Evolutionary conservation across 257 asterid species (phyloP), one percentile per base, ranked within the genome.

Genomic region (Eucommia ulmoides): DNA sequence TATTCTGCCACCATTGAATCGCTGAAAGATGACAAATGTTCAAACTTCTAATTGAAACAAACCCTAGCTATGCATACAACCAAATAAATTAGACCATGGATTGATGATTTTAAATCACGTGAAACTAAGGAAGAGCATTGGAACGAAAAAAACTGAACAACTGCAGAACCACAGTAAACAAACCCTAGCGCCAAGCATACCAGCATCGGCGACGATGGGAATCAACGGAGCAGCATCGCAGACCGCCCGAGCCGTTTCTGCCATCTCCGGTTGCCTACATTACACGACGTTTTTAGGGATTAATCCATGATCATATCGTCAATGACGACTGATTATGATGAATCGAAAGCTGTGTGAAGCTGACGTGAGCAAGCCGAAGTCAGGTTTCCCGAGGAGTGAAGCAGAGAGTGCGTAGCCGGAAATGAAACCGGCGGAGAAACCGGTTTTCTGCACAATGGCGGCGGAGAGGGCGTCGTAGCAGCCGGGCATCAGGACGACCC

Each of bases 311-410:
- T n/a, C n/a, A n/a, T n/a, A n/a, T n/a, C n/a, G n/a, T n/a, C n/a
- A n/a, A n/a, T n/a, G n/a, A n/a, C n/a, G n/a, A n/a, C n/a, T n/a
- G n/a, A n/a, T n/a, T n/a, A n/a, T n/a, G n/a, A n/a, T n/a, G n/a
- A n/a, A n/a, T n/a, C n/a, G n/a, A n/a, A n/a, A n/a, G n/a, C n/a
- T n/a, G 38, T 5, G 38, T 5, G 38, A 29, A 24, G 45, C 58
- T 51, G 41, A 51, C 65, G 52, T 59, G 51, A 59, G 58, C 51
- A 51, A 51, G 23, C 57, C 58, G 19, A 59, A 19, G 26, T 51
- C 65, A 23, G 65, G 58, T 59, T 59, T 51, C 10, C 52, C 65
- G 12, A 59, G 65, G 33, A 59, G 57, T 7, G 65, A 42, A 51
- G 65, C 52, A 11, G 65, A 50, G 19, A 26, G 45, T 0, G 65